Conservation (phyloP, 2,329 filamentous ascomycete species). For the Cladosporium sp. region DNA sequence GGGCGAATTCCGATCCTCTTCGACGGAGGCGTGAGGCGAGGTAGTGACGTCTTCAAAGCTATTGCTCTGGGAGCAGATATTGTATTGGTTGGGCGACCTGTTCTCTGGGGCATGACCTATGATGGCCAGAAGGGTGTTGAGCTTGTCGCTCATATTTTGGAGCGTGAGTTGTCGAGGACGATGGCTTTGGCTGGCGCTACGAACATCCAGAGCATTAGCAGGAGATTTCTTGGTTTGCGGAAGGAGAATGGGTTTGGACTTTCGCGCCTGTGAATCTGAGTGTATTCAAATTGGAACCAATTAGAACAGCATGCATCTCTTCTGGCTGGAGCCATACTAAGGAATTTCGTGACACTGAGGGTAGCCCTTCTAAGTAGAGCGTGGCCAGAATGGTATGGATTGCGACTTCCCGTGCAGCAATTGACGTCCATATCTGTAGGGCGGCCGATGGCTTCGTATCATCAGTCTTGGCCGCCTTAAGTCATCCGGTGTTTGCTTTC, state of each 20-base stretch:
- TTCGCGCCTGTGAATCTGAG: conserved; percentile 5
- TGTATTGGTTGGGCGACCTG: conserved; percentile 28
- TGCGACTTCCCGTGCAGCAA: too few relatives aligned
- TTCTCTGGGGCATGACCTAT: conserved; percentile 15
- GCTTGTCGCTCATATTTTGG: conserved; percentile 14
- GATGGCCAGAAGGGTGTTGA: conserved; percentile 16
- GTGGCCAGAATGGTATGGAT: too few relatives aligned
- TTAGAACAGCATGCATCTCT: too few relatives aligned
- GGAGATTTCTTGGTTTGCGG: conserved; percentile 17
- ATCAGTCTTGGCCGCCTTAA: too few relatives aligned
- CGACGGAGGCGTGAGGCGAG: conserved; percentile 53
- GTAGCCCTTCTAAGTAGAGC: too few relatives aligned
- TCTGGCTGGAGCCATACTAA: too few relatives aligned
- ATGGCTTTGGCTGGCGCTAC: conserved; percentile 22
- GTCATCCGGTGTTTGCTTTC: too few relatives aligned
- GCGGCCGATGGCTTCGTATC: too few relatives aligned
- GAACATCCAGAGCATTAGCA: conserved; percentile 17
- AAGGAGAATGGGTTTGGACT: conserved; percentile 20
- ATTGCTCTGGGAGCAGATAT: conserved; percentile 44
- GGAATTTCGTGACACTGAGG: too few relatives aligned
- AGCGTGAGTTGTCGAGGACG: conserved; percentile 16
- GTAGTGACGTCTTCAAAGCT: conserved; percentile 54
- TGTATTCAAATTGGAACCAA: not conserved
- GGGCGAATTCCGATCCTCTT: conserved; percentile 54
- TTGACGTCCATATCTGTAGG: too few relatives aligned